Conservation (phyloP, 2,329 filamentous ascomycete species). For the Fusarium sarcochroum region DNA sequence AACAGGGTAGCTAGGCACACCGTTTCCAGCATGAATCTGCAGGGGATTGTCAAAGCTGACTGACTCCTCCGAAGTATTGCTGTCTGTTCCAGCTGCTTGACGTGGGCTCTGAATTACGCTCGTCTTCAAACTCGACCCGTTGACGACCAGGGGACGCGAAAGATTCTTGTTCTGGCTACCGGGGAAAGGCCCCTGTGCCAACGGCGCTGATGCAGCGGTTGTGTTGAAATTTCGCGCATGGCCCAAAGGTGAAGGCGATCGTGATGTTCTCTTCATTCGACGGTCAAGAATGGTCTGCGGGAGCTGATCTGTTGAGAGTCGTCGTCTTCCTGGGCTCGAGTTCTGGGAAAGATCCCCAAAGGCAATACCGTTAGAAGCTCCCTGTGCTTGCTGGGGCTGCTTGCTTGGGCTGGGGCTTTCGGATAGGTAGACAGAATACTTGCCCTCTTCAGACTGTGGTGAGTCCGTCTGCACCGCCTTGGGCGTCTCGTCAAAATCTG, state of each 20-base stretch:
- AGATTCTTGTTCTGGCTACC: constrained; percentile 53
- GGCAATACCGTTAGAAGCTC: constrained; percentile 58
- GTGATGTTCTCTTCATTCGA: constrained; percentile 66
- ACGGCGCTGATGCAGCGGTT: constrained; percentile 57
- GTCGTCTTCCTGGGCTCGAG: constrained; percentile 57
- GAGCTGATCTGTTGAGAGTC: constrained; percentile 67
- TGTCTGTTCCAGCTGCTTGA: constrained; percentile 34
- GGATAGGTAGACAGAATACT: constrained; percentile 46
- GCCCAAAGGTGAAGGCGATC: constrained; percentile 69
- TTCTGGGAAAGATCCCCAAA: constrained; percentile 63
- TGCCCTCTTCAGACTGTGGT: constrained; percentile 64
- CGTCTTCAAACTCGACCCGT: constrained; percentile 61
- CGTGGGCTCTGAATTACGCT: constrained; percentile 48
- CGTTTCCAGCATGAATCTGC: constrained; percentile 44
- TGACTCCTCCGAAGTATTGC: constrained; percentile 43
- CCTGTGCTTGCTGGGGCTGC: constrained; percentile 45
- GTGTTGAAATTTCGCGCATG: constrained; percentile 62
- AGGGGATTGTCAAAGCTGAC: constrained; percentile 48
- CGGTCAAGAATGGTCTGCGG: constrained; percentile 68
- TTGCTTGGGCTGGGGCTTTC: constrained; percentile 49
- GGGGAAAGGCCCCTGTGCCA: constrained; percentile 57
- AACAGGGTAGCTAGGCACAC: constrained; percentile 22
- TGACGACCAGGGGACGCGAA: constrained; percentile 67
- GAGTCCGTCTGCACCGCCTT: constrained; percentile 60
- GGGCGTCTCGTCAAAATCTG: constrained; percentile 62